A percentile compares a stretch with the other conserved stretches of the same genome.
Conservation (phyloP, 441 rosid species). For the Pelargonium citronellum region DNA sequence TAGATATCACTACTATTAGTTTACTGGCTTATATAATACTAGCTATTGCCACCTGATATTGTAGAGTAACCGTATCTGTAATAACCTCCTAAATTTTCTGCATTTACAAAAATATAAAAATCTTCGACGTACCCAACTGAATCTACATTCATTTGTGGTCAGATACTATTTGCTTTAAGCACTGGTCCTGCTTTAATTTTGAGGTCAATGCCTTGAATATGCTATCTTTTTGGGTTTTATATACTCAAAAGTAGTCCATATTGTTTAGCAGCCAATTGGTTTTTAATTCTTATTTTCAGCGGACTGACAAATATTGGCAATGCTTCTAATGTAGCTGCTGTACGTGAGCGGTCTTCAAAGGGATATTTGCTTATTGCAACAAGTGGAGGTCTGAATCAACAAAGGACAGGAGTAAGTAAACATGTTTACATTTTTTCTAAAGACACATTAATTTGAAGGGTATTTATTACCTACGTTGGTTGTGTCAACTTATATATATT, state of each 20-base stretch:
- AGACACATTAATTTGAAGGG: not conserved
- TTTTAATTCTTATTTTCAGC: not conserved
- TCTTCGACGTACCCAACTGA: no score
- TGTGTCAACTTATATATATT: not conserved
- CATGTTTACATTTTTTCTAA: conserved; percentile 5
- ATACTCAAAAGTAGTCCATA: not conserved
- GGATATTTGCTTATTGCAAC: conserved; percentile 95
- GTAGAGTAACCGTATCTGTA: no score
- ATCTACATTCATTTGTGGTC: no score
- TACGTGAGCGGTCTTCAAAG: conserved; percentile 52
- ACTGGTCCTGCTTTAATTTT: no score
- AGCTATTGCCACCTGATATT: no score
- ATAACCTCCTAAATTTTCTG: no score
- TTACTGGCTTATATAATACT: no score
- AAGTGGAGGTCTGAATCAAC: conserved; percentile 96
- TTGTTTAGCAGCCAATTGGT: not conserved
- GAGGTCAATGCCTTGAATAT: no score
- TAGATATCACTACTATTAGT: no score
- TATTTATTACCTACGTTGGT: not conserved
- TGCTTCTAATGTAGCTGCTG: conserved; percentile 49
- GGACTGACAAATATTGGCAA: not conserved
- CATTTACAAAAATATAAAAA: no score
- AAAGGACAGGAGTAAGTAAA: conserved; percentile 94
- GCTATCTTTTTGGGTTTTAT: no score
- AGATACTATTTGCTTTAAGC: no score